Evolutionary conservation across 805 yeast genomes (phyloP).

Genomic region (Lipomyces sp.): DNA sequence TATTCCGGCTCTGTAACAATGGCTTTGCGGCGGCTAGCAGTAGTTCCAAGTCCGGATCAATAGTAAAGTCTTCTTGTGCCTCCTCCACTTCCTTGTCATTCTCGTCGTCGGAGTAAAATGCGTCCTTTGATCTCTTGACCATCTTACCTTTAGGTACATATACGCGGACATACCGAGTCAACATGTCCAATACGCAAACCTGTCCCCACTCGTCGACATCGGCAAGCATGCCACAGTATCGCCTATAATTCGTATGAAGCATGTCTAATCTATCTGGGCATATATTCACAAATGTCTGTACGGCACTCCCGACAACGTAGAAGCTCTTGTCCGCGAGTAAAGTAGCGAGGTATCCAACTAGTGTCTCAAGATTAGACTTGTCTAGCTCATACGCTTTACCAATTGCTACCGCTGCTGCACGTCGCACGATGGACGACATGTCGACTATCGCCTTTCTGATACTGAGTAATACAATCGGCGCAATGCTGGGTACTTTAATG

Average conservation of each 20-base stretch:
- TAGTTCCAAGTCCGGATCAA: slow-evolving; percentile 61
- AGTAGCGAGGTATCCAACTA: slow-evolving; percentile 54
- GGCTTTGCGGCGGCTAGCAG: slow-evolving; percentile 56
- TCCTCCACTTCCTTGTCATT: slow-evolving; percentile 31
- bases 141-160: slow-evolving; percentile 51
- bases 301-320: slow-evolving; percentile 70
- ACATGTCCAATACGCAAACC: slow-evolving; percentile 58
- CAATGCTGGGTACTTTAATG: slow-evolving; percentile 78
- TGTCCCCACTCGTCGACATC: slow-evolving; percentile 79
- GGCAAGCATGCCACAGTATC: slow-evolving; percentile 53
- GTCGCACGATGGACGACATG: slow-evolving; percentile 74
- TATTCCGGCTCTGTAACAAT: slow-evolving; percentile 58
- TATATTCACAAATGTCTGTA: slow-evolving; percentile 59
- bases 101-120: slow-evolving; percentile 46
- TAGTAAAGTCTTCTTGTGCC: slow-evolving; percentile 44
- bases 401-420: slow-evolving; percentile 77
- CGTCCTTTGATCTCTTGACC: slow-evolving; percentile 26
- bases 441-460: slow-evolving; percentile 72
- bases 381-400: slow-evolving; percentile 58
- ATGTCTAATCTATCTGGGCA: slow-evolving; percentile 64
- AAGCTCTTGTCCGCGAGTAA: slow-evolving; percentile 70
- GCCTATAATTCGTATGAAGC: slow-evolving; percentile 72
- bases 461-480: slow-evolving; percentile 76
- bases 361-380: slow-evolving; percentile 53
- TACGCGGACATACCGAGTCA: slow-evolving; percentile 67